Evolutionary conservation across 1,139 yeast genomes (phyloP), one percentile per base, ranked within the genome.

Genomic region (Suhomyces bokatorum): DNA sequence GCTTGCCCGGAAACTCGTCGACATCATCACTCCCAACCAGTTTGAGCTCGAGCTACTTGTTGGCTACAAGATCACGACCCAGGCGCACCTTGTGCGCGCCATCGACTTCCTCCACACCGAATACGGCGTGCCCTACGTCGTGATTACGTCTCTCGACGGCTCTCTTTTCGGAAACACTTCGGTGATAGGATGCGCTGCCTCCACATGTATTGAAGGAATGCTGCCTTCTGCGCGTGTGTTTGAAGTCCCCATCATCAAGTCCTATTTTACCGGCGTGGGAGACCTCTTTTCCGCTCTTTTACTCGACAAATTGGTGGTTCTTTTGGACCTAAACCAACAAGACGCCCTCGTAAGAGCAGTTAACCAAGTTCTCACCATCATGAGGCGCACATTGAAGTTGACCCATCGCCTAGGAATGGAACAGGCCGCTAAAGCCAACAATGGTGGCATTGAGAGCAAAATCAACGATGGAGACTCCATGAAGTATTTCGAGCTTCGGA

Each of bases 211-310:
- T 16, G 27, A 32, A 12, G 32, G n/a, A 22, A 12, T 10, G 2
- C 17, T 16, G 27, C n/a, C 27, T 2, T 20, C 33, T 3, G 32
- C 46, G 14, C 45, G 37, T 12, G 31, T 42, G 8, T 49, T 39
- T 27, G 33, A 40, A 10, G 70, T 83, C 14, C 81, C 84, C 5
- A 64, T 72, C 35, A 77, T 88, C 43, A 75, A 83, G 38, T 84
- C 91, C 2, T 84, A 85, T 51, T 91, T 91, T 62, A 86, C 95
- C 1, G 98, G 99, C 0, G 90, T 93, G 5, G 99, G 99, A 2
- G 99, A 93, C 57, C 68, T 93, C 35, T 89, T 93, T 60, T 80
- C 95, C 0, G 95, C 96, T 0, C 62, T 91, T 37, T 63, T 90
- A 32, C 63, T 87, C 2, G 93, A 88, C 64, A 73, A 83, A 46